Conservation (phyloP, 257 asterid species). For the Cordia subcordata region DNA sequence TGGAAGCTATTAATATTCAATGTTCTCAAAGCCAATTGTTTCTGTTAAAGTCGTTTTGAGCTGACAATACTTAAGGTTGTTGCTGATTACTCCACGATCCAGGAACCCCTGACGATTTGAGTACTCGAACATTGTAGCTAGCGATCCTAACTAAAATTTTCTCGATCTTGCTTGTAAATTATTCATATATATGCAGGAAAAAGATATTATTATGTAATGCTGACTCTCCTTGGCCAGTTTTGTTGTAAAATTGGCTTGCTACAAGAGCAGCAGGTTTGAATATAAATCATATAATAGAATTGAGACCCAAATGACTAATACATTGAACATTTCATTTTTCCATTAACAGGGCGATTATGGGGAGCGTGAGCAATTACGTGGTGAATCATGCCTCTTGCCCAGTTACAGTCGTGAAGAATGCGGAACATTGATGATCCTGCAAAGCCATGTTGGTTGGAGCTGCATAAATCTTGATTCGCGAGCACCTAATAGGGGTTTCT, state of each 20-base stretch:
- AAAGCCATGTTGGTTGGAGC: neutral
- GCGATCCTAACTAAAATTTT: too few species aligned
- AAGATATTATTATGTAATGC: too few species aligned
- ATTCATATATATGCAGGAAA: too few species aligned
- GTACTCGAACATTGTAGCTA: too few species aligned
- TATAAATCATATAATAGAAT: neutral
- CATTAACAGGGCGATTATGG: conserved; percentile 75
- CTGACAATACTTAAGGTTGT: neutral
- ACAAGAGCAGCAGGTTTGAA: too few species aligned
- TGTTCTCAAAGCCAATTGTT: neutral
- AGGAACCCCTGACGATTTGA: too few species aligned
- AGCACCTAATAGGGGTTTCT: conserved; percentile 1
- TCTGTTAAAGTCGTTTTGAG: neutral
- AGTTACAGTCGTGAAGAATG: conserved; percentile 71
- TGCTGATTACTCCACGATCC: too few species aligned
- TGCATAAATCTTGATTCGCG: conserved; percentile 6
- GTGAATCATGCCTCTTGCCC: conserved; percentile 83
- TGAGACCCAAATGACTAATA: neutral
- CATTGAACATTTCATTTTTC: conserved; percentile 6
- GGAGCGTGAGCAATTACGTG: conserved; percentile 84
- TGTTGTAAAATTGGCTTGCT: too few species aligned
- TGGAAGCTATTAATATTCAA: neutral
- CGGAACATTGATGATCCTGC: conserved; percentile 31
- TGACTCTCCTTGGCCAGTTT: too few species aligned
- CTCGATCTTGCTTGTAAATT: too few species aligned